Base-by-base conservation (phyloP, 148 eudicot species). In the Chenopodium album region DNA sequence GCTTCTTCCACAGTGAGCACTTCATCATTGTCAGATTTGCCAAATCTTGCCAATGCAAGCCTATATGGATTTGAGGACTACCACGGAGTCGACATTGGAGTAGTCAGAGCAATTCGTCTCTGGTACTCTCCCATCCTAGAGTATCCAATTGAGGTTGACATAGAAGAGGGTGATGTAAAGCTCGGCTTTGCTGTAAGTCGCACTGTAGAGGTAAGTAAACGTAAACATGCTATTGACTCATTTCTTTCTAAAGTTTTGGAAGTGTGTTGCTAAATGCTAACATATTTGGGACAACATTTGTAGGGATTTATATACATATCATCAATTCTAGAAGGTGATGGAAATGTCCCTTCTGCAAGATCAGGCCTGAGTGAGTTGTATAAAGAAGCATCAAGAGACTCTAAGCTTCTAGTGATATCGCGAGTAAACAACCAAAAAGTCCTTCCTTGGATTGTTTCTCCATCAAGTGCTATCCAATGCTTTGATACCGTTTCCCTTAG, bases 1-100 rank as follows among this genome's bases (percentile, higher is more conserved):
- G 97, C 98, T 48, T 90, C 98, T 56, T 90, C 92, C 16, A 89
- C 91, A 20, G 94, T 92, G 71, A 92, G 83, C 81, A 84, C 94
- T 16, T 91, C 92, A 50, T 92, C 97, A 54, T 78, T 92, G 14
- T 89, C 93, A 13, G 98, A 94, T 84, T 84, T 94, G 81, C 88
- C 97, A 62, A 89, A 86, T 63, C 89, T 94, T 47, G 94, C 92
- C 19, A 91, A 90, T 83, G 85, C 93, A 56, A 94, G 98, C 83
- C 80, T 94, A 0, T 94, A 94, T 73, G 98, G 98, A 48, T 92
- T 94, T 77, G 98, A 92, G 84, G 98, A 94, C 81, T 94, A 94
- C 85, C 98, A 94, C 34, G 98, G 96, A 59, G 92, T 92, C 13
- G 98, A 94, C 78, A 92, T 94, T 70, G 97, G 98, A 29, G 90